Conservation (phyloP, 352 stramenopile genomes). For the Globisporangium apiculatum region DNA sequence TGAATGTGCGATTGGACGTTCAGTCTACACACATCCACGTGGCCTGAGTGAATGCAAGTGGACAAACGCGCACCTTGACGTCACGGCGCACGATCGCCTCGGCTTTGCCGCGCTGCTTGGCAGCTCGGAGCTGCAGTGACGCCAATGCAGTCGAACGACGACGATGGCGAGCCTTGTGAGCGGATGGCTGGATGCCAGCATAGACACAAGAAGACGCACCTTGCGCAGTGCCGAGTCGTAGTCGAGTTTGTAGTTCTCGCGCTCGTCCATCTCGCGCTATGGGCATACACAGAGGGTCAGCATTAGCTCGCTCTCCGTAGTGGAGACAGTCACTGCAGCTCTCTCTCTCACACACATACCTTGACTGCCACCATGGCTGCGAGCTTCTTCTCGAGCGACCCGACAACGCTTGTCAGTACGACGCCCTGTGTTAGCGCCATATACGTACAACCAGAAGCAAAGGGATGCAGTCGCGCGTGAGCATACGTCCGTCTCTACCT, state of each 20-base stretch:
- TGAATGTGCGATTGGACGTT: neutral
- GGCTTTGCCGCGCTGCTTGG: constrained; percentile 16
- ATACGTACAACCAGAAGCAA: no score
- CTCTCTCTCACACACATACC: constrained; percentile 2
- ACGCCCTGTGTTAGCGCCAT: no score
- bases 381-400: constrained; percentile 30
- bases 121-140: constrained; percentile 12
- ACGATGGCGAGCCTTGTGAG: no score
- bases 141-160: neutral
- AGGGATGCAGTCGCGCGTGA: no score
- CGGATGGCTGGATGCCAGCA: neutral
- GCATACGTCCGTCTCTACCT: no score
- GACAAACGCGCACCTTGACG: constrained; percentile 14
- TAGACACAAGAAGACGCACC: constrained; percentile 1
- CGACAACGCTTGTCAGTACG: constrained; percentile 14
- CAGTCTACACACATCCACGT: no score
- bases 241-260: constrained; percentile 21
- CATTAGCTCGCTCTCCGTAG: no score
- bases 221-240: constrained; percentile 25
- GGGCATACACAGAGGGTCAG: no score
- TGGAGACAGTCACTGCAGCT: no score
- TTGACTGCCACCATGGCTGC: constrained; percentile 23
- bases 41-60: no score
- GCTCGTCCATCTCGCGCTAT: constrained; percentile 23
- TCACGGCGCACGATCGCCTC: constrained; percentile 22